Percentiles rank a stretch among this genome's conserved stretches.
These are phyloP conservation scores for Paulinella micropora DNA, from an alignment of 78 protist genomes.

Conservation along the genomic window DNA sequence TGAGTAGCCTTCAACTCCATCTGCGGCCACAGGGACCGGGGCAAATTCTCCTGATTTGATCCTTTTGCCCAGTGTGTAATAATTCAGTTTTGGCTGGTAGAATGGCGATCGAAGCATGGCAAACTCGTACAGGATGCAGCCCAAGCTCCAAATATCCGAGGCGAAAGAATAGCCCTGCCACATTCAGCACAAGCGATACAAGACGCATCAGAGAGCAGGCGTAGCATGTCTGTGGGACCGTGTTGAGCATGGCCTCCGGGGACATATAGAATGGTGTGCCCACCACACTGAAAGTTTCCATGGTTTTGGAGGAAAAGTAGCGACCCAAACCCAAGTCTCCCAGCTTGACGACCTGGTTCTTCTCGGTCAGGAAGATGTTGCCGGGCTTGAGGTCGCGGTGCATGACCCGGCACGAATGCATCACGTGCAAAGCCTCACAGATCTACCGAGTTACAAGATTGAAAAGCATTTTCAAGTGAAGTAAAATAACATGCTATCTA, in stretches of 20 bases:
- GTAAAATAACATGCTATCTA: no score
- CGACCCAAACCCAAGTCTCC: slow-evolving; percentile 29
- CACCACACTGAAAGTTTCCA: background rate
- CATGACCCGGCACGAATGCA: slow-evolving; percentile 36
- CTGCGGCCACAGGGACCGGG: background rate
- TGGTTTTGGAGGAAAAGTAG: slow-evolving; percentile 15
- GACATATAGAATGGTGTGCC: slow-evolving; percentile 25
- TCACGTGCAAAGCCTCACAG: no score
- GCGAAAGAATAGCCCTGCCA: slow-evolving; percentile 6
- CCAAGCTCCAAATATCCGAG: slow-evolving; percentile 25
- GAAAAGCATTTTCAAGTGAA: no score
- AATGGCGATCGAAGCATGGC: slow-evolving; percentile 23
- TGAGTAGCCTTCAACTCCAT: no score
- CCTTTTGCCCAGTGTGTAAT: background rate
- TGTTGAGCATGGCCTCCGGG: no score
- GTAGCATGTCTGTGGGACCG: no score
- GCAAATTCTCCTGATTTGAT: background rate
- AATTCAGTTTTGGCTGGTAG: background rate
- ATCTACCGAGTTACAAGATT: no score
- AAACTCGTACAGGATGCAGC: slow-evolving; percentile 28
- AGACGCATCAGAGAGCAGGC: no score
- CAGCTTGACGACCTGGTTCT: background rate
- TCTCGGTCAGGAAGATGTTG: slow-evolving; percentile 34
- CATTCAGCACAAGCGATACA: no score
- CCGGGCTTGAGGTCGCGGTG: slow-evolving; percentile 57